phyloP scores from a whole-genome alignment of 2,329 filamentous ascomycete genomes.

The Nigrospora osmanthi region DNA sequence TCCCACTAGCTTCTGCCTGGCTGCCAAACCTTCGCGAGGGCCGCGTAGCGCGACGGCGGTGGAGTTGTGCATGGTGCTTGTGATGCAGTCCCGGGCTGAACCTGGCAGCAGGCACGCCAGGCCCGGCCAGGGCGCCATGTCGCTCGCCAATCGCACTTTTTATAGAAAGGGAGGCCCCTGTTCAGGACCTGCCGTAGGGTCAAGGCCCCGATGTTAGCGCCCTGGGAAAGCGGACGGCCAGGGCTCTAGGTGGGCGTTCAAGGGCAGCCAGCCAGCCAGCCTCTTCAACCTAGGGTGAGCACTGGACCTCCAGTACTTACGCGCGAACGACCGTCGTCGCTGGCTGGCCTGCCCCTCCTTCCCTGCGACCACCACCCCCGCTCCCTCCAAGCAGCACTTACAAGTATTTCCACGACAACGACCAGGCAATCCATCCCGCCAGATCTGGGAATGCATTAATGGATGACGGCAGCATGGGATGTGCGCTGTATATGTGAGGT shows the following conservation, averaged over 20 bases:
- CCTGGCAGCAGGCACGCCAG: neutral
- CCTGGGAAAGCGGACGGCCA: neutral
- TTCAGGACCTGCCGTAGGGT: slow-evolving; percentile 1
- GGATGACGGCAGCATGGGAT: no score
- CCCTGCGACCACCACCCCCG: no score
- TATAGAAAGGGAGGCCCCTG: neutral
- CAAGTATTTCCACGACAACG: no score
- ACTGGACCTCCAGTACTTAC: neutral
- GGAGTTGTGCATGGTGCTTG: neutral
- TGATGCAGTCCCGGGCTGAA: neutral
- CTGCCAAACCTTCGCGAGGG: neutral
- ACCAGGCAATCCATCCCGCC: no score
- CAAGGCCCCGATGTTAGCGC: slow-evolving; percentile 1
- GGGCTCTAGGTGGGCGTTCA: neutral
- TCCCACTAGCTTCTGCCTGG: neutral
- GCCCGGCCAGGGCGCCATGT: neutral
- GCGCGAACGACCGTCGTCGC: no score
- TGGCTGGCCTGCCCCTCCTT: no score
- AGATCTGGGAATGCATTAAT: no score
- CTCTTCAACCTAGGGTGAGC: no score
- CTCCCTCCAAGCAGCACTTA: no score
- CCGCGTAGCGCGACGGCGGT: neutral
- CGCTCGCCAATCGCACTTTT: slow-evolving; percentile 2
- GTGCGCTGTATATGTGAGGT: no score
- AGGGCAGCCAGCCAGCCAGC: neutral